phyloP scores from a whole-genome alignment of 228 moss, liverwort and hornwort genomes.

The Sphagnum magellanicum region DNA sequence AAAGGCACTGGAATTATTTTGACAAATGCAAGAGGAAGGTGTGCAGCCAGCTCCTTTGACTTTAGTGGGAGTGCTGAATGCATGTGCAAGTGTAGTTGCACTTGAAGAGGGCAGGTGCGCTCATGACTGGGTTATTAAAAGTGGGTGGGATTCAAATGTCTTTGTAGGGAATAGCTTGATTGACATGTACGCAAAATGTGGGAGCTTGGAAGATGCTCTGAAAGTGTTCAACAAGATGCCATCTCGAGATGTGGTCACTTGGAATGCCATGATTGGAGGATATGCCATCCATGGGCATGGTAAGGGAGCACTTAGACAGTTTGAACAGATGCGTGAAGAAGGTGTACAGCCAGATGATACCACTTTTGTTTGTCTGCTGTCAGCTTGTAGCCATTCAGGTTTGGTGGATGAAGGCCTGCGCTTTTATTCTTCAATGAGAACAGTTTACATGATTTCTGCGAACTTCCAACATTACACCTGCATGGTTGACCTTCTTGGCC shows the following conservation, averaged over 20 bases:
- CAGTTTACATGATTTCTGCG: conserved; percentile 16
- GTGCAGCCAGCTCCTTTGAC: conserved; percentile 39
- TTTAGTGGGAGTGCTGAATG: conserved; percentile 42
- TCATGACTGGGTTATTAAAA: conserved; percentile 24
- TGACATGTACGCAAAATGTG: conserved; percentile 24
- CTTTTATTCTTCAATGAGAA: conserved; percentile 21
- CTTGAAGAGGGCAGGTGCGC: conserved; percentile 28
- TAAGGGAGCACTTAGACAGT: conserved; percentile 23
- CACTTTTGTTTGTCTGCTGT: conserved; percentile 37
- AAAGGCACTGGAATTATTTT: conserved; percentile 29
- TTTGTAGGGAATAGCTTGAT: conserved; percentile 40
- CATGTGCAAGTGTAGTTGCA: conserved; percentile 19
- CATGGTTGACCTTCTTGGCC: conserved; percentile 13
- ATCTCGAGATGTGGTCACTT: conserved; percentile 18
- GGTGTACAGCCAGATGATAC: conserved; percentile 30
- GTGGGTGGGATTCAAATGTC: conserved; percentile 23
- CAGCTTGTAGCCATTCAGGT: conserved; percentile 44
- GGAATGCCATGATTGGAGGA: conserved; percentile 49
- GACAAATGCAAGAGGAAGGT: conserved; percentile 40
- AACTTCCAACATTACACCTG: conserved; percentile 40
- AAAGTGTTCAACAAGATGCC: conserved; percentile 32
- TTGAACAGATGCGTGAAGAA: conserved; percentile 10
- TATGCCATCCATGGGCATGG: conserved; percentile 28
- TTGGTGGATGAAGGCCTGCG: conserved; percentile 28
- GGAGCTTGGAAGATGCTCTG: conserved; percentile 26